These are phyloP conservation scores for Aspergillus pseudoglaucus DNA, from an alignment of 2,329 filamentous ascomycete species.

Conservation along the genomic window DNA sequence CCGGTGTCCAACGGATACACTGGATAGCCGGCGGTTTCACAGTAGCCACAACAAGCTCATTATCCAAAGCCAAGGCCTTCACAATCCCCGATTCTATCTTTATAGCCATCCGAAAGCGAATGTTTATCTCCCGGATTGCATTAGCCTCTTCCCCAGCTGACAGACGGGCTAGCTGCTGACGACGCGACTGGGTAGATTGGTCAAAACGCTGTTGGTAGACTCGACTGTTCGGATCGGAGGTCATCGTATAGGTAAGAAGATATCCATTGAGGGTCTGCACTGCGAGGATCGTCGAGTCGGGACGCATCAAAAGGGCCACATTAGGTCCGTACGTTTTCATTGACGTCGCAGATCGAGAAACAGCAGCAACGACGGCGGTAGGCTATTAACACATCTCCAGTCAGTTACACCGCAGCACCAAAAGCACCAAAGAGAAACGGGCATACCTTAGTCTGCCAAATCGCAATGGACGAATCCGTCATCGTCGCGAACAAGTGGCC, in stretches of 20 bases:
- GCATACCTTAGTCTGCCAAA: conserved; percentile 91
- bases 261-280: conserved; percentile 81
- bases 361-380: conserved; percentile 76
- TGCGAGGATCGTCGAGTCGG: conserved; percentile 86
- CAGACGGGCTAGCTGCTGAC: conserved; percentile 39
- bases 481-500: conserved; percentile 84
- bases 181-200: conserved; percentile 38
- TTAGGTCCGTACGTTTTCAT: conserved; percentile 79
- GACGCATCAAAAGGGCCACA: conserved; percentile 74
- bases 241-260: conserved; percentile 88
- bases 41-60: conserved; percentile 88
- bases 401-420: conserved; percentile 11
- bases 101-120: conserved; percentile 95
- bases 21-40: conserved; percentile 89
- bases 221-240: conserved; percentile 71
- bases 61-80: conserved; percentile 79
- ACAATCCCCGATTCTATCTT: conserved; percentile 94
- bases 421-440: conserved; percentile 4
- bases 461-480: conserved; percentile 74
- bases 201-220: conserved; percentile 80
- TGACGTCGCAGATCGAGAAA: conserved; percentile 74
- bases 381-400: conserved; percentile 51
- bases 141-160: conserved; percentile 75
- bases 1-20: conserved; percentile 90
- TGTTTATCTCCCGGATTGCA: conserved; percentile 76